Conservation (phyloP, 257 asterid genomes). For the Knoxia roxburghii region DNA sequence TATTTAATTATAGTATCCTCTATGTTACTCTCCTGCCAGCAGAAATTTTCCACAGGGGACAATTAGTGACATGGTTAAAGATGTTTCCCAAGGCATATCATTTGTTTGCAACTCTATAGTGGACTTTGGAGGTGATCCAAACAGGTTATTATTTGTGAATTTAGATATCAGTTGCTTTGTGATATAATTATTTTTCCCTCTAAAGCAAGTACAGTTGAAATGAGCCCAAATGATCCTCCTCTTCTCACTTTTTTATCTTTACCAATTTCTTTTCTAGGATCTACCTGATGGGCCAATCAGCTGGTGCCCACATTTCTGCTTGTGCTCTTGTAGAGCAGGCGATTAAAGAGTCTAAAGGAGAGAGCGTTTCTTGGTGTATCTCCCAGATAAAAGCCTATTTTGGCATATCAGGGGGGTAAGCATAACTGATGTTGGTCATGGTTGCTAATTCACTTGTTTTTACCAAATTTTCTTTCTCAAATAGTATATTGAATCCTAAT, state of each 20-base stretch:
- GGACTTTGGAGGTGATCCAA: constrained; percentile 88
- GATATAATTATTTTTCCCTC: background rate
- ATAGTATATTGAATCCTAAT: background rate
- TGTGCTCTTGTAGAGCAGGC: constrained; percentile 90
- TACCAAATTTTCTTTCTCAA: background rate
- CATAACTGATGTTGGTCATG: constrained; percentile 8
- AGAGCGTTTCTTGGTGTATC: constrained; percentile 69
- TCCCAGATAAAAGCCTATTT: constrained; percentile 90
- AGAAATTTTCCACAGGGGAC: constrained; percentile 99
- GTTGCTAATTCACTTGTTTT: background rate
- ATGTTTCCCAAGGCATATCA: constrained; percentile 76
- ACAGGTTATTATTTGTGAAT: constrained; percentile 39
- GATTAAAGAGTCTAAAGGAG: constrained; percentile 66
- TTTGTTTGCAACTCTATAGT: constrained; percentile 55
- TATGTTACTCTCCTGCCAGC: constrained; percentile 22
- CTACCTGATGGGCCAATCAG: constrained; percentile 95
- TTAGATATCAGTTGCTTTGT: background rate
- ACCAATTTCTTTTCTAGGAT: constrained; percentile 41
- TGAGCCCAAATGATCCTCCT: background rate
- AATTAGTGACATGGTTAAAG: constrained; percentile 84
- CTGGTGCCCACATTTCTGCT: constrained; percentile 96
- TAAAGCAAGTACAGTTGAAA: background rate
- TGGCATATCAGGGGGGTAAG: constrained; percentile 98
- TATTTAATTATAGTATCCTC: background rate
- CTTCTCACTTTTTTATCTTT: constrained; percentile 5